Evolutionary conservation across 441 rosid genomes (phyloP).

Genomic region (Pelargonium citronellum): DNA sequence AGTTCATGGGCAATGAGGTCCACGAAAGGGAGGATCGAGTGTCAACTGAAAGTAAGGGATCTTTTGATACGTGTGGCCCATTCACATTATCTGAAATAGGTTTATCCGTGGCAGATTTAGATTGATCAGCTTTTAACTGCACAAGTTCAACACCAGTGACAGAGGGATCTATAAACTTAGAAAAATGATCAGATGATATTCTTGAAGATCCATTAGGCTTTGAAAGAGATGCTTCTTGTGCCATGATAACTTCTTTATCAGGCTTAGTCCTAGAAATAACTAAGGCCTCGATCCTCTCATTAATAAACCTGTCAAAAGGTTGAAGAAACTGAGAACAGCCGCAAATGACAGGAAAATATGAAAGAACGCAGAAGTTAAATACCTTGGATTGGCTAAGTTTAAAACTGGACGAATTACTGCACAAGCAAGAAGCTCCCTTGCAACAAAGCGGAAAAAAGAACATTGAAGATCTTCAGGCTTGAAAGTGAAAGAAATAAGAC

Average conservation of each 20-base stretch:
- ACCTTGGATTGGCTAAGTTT: constrained; percentile 91
- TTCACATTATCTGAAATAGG: constrained; percentile 36
- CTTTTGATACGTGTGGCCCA: constrained; percentile 50
- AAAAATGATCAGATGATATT: constrained; percentile 65
- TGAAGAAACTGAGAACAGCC: constrained; percentile 21
- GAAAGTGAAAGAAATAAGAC: constrained; percentile 76
- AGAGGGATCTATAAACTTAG: constrained; percentile 73
- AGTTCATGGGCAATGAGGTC: constrained; percentile 54
- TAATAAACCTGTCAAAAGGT: constrained; percentile 61
- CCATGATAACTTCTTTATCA: constrained; percentile 40
- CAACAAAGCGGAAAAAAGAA: constrained; percentile 66
- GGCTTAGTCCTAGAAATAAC: constrained; percentile 54
- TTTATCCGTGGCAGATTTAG: constrained; percentile 31
- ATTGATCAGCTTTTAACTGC: constrained; percentile 58
- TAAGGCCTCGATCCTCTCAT: constrained; percentile 81
- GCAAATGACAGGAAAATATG: constrained; percentile 9
- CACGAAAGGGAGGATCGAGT: constrained; percentile 65
- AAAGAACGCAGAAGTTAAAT: constrained; percentile 21
- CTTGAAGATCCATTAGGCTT: constrained; percentile 56
- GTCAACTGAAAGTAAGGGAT: constrained; percentile 90
- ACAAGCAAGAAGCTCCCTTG: constrained; percentile 92
- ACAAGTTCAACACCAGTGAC: constrained; percentile 93
- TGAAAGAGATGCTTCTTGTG: constrained; percentile 47
- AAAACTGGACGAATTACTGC: constrained; percentile 87
- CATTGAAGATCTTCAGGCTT: constrained; percentile 84